phyloP scores from a whole-genome alignment of 257 asterid species.

The Nicotiana otophora region DNA sequence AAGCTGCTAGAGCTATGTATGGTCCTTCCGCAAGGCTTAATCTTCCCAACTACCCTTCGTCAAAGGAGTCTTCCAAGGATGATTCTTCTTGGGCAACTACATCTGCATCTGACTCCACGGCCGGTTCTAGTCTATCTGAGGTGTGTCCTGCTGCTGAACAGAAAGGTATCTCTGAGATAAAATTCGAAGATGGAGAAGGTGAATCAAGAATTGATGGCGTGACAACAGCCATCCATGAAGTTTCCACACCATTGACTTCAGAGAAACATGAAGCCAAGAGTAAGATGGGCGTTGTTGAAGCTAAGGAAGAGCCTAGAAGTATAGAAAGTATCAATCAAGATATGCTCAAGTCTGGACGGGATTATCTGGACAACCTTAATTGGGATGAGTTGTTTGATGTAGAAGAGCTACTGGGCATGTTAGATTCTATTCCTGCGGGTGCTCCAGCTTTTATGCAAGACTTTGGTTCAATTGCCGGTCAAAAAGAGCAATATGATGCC shows the following conservation, averaged over 20 bases:
- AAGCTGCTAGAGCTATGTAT: constrained; percentile 37
- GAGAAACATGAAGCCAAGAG: constrained; percentile 14
- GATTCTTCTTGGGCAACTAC: constrained; percentile 19
- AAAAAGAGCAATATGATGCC: not conserved
- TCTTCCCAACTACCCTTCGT: constrained; percentile 11
- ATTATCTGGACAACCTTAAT: constrained; percentile 14
- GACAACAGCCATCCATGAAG: not conserved
- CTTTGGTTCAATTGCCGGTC: not conserved
- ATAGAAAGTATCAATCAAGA: not conserved
- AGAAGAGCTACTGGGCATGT: constrained; percentile 43
- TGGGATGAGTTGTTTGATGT: constrained; percentile 49
- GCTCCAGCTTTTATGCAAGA: constrained; percentile 1
- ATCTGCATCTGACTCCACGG: constrained; percentile 32
- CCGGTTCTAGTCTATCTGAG: constrained; percentile 37
- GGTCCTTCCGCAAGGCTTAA: constrained; percentile 32
- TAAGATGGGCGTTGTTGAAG: not conserved
- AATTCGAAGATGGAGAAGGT: constrained; percentile 18
- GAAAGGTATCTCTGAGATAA: not conserved
- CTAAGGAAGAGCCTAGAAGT: constrained; percentile 1
- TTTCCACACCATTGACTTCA: constrained; percentile 14
- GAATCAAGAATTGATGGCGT: not conserved
- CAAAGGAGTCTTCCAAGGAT: not conserved
- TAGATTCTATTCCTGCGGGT: constrained; percentile 5
- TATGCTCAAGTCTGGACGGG: not conserved
- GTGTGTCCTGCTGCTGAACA: constrained; percentile 20